A percentile compares a stretch with the other conserved stretches of the same genome.
Evolutionary conservation across 176 grass and related monocot species (phyloP).

Genomic region (Eleusine coracana): DNA sequence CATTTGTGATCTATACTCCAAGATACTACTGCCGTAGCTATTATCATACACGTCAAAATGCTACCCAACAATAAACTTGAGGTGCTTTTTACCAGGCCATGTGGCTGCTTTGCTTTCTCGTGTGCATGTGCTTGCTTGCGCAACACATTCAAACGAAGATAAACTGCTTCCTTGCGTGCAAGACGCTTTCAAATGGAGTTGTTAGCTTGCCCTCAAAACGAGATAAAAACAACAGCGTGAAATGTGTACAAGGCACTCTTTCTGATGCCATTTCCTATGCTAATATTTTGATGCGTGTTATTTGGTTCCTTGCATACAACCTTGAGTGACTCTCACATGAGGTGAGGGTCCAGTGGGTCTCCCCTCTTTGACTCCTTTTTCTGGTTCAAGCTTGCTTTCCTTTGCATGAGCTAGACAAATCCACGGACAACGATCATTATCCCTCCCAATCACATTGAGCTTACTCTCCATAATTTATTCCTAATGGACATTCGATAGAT

Average conservation of each 20-base stretch:
- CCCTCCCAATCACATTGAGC: conserved; percentile 40
- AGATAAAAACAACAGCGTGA: conserved; percentile 31
- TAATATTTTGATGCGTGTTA: conserved; percentile 31
- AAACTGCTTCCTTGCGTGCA: conserved; percentile 13
- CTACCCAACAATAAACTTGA: conserved; percentile 37
- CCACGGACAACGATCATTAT: conserved; percentile 53
- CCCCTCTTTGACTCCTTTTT: conserved; percentile 76
- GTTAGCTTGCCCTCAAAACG: conserved; percentile 49
- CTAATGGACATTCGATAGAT: conserved; percentile 48
- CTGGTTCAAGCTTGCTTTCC: conserved; percentile 39
- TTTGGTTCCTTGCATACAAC: conserved; percentile 44
- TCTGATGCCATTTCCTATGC: conserved; percentile 46
- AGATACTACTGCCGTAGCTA: conserved; percentile 50
- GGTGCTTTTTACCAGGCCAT: conserved; percentile 6
- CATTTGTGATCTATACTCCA: conserved; percentile 21
- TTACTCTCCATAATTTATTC: conserved; percentile 41
- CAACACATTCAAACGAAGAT: conserved; percentile 39
- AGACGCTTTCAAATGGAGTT: conserved; percentile 58
- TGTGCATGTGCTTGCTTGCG: conserved; percentile 52
- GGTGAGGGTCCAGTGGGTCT: conserved; percentile 55
- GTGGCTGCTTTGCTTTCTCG: conserved; percentile 25
- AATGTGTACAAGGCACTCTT: conserved; percentile 61
- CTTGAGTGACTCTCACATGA: conserved; percentile 79
- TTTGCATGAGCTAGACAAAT: conserved; percentile 50
- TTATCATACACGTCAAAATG: conserved; percentile 61